Percentiles rank a stretch among this genome's conserved stretches.
phyloP scores from a whole-genome alignment of 192 early-diverging fungal species.

The Linderina pennispora region DNA sequence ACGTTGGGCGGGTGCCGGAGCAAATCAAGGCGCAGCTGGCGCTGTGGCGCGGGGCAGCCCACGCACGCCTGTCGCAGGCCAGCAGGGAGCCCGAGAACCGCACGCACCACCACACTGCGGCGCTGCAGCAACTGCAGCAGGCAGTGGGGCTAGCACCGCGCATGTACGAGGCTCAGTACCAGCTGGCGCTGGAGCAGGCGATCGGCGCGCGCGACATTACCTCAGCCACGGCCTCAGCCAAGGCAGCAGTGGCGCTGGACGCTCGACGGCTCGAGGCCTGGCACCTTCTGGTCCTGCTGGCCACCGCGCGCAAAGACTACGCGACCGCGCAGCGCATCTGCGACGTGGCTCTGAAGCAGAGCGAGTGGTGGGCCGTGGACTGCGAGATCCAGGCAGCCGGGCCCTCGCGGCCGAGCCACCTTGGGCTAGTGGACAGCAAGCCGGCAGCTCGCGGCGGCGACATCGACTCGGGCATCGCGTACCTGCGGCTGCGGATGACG shows the following conservation, averaged over 20 bases:
- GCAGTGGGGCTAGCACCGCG: slow-evolving; percentile 50
- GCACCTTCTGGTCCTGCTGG: slow-evolving; percentile 65
- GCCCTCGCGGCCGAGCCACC: slow-evolving; percentile 6
- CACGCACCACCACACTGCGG: slow-evolving; percentile 53
- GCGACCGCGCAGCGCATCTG: slow-evolving; percentile 57
- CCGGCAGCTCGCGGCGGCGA: slow-evolving; percentile 1
- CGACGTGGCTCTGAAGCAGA: slow-evolving; percentile 56
- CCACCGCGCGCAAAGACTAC: slow-evolving; percentile 63
- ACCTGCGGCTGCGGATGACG: slow-evolving; percentile 58
- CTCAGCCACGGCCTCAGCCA: slow-evolving; percentile 50
- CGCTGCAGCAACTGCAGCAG: slow-evolving; percentile 48
- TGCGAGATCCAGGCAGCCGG: slow-evolving; percentile 4
- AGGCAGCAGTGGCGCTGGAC: slow-evolving; percentile 50
- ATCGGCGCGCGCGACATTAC: slow-evolving; percentile 54
- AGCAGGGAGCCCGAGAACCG: slow-evolving; percentile 60
- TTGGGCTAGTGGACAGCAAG: slow-evolving; percentile 8
- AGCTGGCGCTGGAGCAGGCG: slow-evolving; percentile 63
- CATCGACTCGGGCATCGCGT: slow-evolving; percentile 52
- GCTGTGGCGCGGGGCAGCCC: slow-evolving; percentile 35
- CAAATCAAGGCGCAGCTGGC: slow-evolving; percentile 22
- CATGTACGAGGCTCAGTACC: slow-evolving; percentile 55
- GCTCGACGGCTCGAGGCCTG: slow-evolving; percentile 59
- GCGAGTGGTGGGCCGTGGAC: slow-evolving; percentile 44
- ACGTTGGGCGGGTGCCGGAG: slow-evolving; percentile 7
- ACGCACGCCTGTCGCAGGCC: slow-evolving; percentile 30